Evolutionary conservation across 1,284 basidiomycete species (phyloP), one percentile per base, ranked within the genome.

Genomic region (Chalciporus sp.): DNA sequence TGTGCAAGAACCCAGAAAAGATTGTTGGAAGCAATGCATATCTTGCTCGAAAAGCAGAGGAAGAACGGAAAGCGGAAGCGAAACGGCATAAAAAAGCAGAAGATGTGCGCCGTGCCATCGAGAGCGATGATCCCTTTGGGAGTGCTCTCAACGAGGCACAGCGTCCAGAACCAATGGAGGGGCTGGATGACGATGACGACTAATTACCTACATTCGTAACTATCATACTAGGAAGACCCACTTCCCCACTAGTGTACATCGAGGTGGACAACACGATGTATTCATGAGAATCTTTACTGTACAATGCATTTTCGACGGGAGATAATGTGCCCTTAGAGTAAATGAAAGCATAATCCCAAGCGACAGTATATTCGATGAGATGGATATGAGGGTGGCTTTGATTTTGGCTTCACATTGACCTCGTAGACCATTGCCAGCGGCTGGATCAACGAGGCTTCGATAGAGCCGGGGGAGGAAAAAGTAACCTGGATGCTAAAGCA

Each of bases 1-100:
- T 88, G 40, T 97, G 94, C 75, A 91, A 93, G 67, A 97, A 98
- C 66, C 95, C 95, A 7, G 94, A 95, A 71, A 96, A 95, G 68
- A 86, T 95, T 11, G 84, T 87, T 5, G 94, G 92, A 11, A 95
- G 86, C 57, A 90, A 88, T 46, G 82, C 94, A 53, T 92, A 87
- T 68, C 67, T 84, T 20, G 81, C 82, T 33, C 84, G 82, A 63
- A 83, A 82, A 59, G 82, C 77, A 19, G 85, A 84, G 62, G 81
- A 84, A 56, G 87, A 88, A 61, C 79, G 75, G 52, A 80, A 78
- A 62, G 84, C 82, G 1, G 81, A 83, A 57, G 82, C 80, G 57
- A 91, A 88, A 69, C 74, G 89, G 53, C 76, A 66, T 52, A 82
- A 78, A 61, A 92, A 92, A 65, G 86, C 83, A 7, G 79, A 79